A percentile compares a stretch with the other conserved stretches of the same genome.
Evolutionary conservation across 2,329 filamentous ascomycete genomes (phyloP).

Genomic region (Didymella glomerata): DNA sequence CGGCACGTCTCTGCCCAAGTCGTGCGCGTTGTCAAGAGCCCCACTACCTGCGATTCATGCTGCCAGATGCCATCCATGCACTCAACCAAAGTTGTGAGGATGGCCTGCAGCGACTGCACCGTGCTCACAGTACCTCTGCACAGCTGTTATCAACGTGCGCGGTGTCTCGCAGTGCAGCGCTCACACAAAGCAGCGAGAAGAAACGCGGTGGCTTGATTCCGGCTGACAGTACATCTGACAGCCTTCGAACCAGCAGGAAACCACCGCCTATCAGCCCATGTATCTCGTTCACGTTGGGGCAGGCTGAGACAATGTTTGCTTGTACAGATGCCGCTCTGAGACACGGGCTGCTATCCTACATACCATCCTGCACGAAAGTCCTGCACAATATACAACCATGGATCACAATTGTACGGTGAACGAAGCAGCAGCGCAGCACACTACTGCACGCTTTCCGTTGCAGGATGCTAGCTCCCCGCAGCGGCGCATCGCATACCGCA

Average conservation of each 20-base stretch:
- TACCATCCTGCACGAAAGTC: background rate
- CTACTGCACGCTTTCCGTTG: conserved; percentile 20
- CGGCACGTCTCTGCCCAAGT: conserved; percentile 3
- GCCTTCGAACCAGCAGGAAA: background rate
- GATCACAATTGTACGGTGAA: conserved; percentile 21
- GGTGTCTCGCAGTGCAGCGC: background rate
- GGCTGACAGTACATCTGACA: background rate
- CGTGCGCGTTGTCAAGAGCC: conserved; percentile 15
- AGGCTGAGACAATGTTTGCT: conserved; percentile 9
- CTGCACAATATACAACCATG: conserved; percentile 1
- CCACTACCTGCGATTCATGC: conserved; percentile 21
- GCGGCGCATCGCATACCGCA: conserved; percentile 14
- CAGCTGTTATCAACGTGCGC: conserved; percentile 9
- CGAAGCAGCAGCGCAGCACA: too few relatives aligned
- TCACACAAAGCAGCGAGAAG: conserved; percentile 1
- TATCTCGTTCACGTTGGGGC: conserved; percentile 9
- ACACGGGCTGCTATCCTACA: background rate
- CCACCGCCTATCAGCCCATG: conserved; percentile 10
- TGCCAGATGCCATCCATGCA: conserved; percentile 15
- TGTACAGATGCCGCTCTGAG: conserved; percentile 3
- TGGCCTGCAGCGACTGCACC: background rate
- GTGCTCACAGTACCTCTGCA: conserved; percentile 11
- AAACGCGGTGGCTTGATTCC: conserved; percentile 2
- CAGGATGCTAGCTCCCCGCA: conserved; percentile 6
- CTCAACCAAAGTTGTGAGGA: conserved; percentile 12